These are phyloP conservation scores for Saturnispora quitensis DNA, from an alignment of 805 yeast genomes.

Conservation along the genomic window DNA sequence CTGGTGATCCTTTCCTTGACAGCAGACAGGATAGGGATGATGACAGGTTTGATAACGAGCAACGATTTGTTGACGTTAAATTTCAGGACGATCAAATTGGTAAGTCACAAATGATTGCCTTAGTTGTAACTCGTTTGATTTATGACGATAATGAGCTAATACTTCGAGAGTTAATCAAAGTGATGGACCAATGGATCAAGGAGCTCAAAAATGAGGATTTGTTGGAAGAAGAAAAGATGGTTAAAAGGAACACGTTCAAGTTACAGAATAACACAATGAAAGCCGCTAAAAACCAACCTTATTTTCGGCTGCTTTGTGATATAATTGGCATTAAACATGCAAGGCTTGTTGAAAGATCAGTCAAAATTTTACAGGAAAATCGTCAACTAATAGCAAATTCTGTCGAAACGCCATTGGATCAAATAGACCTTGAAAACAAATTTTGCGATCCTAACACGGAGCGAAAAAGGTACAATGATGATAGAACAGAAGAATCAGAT, in stretches of 20 bases:
- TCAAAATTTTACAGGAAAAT: slow-evolving; percentile 8
- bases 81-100: slow-evolving; percentile 14
- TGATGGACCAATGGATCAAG: slow-evolving; percentile 12
- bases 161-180: slow-evolving; percentile 35
- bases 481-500: slow-evolving; percentile 7
- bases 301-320: slow-evolving; percentile 18
- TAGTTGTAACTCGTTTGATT: slow-evolving; percentile 18
- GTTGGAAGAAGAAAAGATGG: background rate
- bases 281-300: slow-evolving; percentile 10
- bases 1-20: slow-evolving; percentile 42
- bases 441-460: slow-evolving; percentile 10
- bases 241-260: slow-evolving; percentile 4
- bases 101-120: slow-evolving; percentile 16
- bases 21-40: slow-evolving; percentile 28
- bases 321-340: slow-evolving; percentile 18
- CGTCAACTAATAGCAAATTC: slow-evolving; percentile 15
- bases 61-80: slow-evolving; percentile 12
- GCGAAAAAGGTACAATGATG: background rate
- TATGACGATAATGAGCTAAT: slow-evolving; percentile 38
- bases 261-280: slow-evolving; percentile 5
- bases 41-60: slow-evolving; percentile 11
- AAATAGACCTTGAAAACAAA: slow-evolving; percentile 17
- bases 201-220: slow-evolving; percentile 6
- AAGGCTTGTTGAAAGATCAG: slow-evolving; percentile 5
- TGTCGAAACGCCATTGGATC: slow-evolving; percentile 18